Percentiles rank a stretch among this genome's conserved stretches.
These are phyloP conservation scores for Sarocladium kiliense DNA, from an alignment of 2,329 filamentous ascomycete species.

Conservation along the genomic window DNA sequence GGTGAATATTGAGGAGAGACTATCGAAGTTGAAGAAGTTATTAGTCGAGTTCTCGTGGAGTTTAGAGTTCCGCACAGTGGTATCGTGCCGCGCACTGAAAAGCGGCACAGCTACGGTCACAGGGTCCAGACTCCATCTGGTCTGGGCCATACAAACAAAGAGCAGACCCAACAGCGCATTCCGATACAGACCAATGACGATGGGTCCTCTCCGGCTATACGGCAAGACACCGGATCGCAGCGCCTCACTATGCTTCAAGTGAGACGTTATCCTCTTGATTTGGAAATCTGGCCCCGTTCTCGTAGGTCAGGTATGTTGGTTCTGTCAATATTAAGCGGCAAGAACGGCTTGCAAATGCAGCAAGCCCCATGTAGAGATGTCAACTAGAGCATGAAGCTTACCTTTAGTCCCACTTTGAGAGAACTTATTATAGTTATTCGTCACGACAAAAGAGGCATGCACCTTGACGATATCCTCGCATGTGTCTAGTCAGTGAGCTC, in stretches of 20 bases:
- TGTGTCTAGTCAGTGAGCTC: no score
- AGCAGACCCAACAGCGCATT: neutral
- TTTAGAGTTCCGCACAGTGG: neutral
- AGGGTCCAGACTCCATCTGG: neutral
- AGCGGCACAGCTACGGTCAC: neutral
- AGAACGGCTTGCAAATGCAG: neutral
- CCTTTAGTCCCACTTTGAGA: neutral
- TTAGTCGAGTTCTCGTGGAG: neutral
- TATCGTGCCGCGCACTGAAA: neutral
- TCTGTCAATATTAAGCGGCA: neutral
- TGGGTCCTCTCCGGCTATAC: neutral
- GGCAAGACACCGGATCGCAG: neutral
- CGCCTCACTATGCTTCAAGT: neutral
- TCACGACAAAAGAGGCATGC: no score
- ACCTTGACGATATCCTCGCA: no score
- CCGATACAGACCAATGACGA: neutral
- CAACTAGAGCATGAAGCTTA: neutral
- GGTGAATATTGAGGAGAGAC: neutral
- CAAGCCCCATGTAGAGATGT: neutral
- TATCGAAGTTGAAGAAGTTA: neutral
- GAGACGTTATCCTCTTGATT: neutral
- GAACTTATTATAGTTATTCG: neutral
- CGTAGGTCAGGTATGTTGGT: neutral
- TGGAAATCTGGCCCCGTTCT: neutral
- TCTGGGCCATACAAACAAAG: neutral